Evolutionary conservation across 2,329 filamentous ascomycete genomes (phyloP).

Genomic region (Acephala macrosclerotiorum): DNA sequence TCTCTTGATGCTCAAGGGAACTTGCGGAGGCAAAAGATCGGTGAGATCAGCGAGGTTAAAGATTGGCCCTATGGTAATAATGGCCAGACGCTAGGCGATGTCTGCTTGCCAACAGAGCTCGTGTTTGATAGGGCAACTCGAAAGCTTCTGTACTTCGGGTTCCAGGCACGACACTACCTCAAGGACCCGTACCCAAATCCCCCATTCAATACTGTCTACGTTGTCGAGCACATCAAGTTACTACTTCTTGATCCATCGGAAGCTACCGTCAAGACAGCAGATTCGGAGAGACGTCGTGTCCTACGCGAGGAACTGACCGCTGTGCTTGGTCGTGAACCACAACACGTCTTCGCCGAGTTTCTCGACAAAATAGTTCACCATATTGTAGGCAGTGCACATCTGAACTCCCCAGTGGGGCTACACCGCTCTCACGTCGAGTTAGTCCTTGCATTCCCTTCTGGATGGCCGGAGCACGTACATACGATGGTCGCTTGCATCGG

Average conservation of each 20-base stretch:
- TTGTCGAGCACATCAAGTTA: background rate
- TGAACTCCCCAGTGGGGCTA: background rate
- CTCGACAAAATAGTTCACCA: background rate
- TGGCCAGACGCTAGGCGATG: no score
- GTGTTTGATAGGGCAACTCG: background rate
- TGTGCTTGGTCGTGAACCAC: background rate
- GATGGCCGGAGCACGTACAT: constrained; percentile 27
- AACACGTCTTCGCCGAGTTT: background rate
- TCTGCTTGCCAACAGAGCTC: background rate
- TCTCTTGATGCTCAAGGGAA: no score
- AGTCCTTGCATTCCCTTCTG: constrained; percentile 29
- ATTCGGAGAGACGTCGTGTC: background rate
- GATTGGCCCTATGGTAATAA: no score
- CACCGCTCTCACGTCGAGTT: constrained; percentile 19
- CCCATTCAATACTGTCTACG: background rate
- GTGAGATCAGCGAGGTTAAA: no score
- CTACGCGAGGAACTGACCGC: background rate
- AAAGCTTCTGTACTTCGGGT: background rate
- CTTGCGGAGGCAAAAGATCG: no score
- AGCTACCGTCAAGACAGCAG: background rate
- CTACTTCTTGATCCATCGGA: background rate
- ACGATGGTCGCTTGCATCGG: constrained; percentile 24
- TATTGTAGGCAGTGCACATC: background rate
- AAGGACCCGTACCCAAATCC: background rate
- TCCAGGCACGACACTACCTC: background rate